Evolutionary conservation across 768 basidiomycete genomes (phyloP), one percentile per base, ranked within the genome.

Genomic region (Leucogyrophana mollusca): DNA sequence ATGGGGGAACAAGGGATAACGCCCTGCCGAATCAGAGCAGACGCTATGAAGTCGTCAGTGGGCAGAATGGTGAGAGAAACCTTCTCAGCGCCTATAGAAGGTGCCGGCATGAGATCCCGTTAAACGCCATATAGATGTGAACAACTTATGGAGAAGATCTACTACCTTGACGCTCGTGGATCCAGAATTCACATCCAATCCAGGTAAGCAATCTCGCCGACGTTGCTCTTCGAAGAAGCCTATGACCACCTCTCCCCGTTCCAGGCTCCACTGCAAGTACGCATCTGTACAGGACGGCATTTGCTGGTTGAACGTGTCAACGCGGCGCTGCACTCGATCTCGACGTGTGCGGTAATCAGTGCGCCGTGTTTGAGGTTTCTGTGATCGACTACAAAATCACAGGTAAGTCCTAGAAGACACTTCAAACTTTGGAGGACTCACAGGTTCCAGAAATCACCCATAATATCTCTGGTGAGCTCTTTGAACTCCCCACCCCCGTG

Each of bases 1-100:
- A 46, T 42, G 13, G 49, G 49, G 9, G 45, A 51, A 27, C 49
- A 51, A 13, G 49, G 49, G 4, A 51, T 27, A 0, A 51, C 14
- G 0, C 49, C 49, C 23, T 47, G 49, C 8, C 45, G 13, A 2
- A 51, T n/a, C 1, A 51, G 33, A 4, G 49, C 45, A 4, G 33
- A 43, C 6, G 18, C 20, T 13, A 48, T 35, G 22, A 30, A 46
- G 13, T 11, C 1, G 6, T 48, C 47, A 4, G 32, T 48, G 10
- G 47, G 16, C 9, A 43, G 30, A 25, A 43, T 43, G 23, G 23
- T 27, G 23, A 43, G 42, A 32, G 23, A 17, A n/a, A 33, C 10
- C 5, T 14, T 30, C 20, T 34, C 11, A 25, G 25, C 42, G 25
- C n/a, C 42, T 43, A 47, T 11, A 9, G 8, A 20, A 3, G 11